These are phyloP conservation scores for Lyophyllum atratum DNA, from an alignment of 768 basidiomycete genomes.

Conservation along the genomic window DNA sequence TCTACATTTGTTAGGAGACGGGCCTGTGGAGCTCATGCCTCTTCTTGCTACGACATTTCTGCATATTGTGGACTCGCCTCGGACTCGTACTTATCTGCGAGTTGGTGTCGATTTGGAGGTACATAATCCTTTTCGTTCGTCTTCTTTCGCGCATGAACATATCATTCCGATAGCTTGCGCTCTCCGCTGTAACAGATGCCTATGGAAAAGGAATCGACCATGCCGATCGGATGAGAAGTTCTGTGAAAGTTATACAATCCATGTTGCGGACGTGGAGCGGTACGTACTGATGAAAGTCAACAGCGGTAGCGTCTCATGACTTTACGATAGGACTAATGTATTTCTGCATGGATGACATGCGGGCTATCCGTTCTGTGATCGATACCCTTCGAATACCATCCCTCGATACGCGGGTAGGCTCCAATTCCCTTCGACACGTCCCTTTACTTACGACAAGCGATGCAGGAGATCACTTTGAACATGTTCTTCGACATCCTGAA, in stretches of 20 bases:
- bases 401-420: slow-evolving; percentile 75
- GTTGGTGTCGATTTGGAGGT: slow-evolving; percentile 92
- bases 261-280: slow-evolving; percentile 95
- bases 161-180: slow-evolving; percentile 60
- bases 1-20: slow-evolving; percentile 87
- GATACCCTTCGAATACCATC: slow-evolving; percentile 89
- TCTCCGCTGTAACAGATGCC: slow-evolving; percentile 90
- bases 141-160: background rate
- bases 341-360: slow-evolving; percentile 87
- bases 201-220: slow-evolving; percentile 84
- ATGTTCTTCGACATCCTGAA: slow-evolving; percentile 93
- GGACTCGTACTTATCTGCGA: slow-evolving; percentile 73
- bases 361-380: slow-evolving; percentile 82
- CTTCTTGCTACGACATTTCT: slow-evolving; percentile 81
- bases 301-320: background rate
- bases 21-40: slow-evolving; percentile 79
- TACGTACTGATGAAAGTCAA: slow-evolving; percentile 36
- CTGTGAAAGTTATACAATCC: slow-evolving; percentile 74
- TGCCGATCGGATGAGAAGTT: slow-evolving; percentile 76
- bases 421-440: slow-evolving; percentile 1
- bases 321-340: slow-evolving; percentile 74
- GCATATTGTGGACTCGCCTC: slow-evolving; percentile 82
- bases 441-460: background rate
- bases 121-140: slow-evolving; percentile 14
- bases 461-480: slow-evolving; percentile 88